Evolutionary conservation across 805 yeast genomes (phyloP).

Genomic region (Metschnikowia similis): DNA sequence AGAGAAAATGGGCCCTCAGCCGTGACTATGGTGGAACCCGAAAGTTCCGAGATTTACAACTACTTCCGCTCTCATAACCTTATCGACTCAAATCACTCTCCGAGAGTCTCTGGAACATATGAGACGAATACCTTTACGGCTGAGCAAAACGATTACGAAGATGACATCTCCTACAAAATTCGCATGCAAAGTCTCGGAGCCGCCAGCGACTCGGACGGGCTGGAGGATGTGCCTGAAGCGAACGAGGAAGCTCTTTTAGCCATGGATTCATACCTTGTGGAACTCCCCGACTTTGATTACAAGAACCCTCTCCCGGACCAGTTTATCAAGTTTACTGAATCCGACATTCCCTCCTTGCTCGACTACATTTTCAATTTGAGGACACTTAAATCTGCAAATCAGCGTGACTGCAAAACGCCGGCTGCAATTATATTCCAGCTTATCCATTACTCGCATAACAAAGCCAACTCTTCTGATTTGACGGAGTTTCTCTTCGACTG

Average conservation of each 20-base stretch:
- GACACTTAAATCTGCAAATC: conserved; percentile 31
- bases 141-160: conserved; percentile 27
- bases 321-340: conserved; percentile 57
- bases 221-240: conserved; percentile 18
- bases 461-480: conserved; percentile 50
- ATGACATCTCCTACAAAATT: conserved; percentile 31
- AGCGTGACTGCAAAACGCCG: conserved; percentile 53
- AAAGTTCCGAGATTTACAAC: conserved; percentile 47
- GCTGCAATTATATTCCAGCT: conserved; percentile 69
- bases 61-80: conserved; percentile 53
- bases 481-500: conserved; percentile 58
- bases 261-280: conserved; percentile 25
- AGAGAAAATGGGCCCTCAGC: conserved; percentile 44
- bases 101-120: neutral
- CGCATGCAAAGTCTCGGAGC: conserved; percentile 30
- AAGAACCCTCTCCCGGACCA: conserved; percentile 52
- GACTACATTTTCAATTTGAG: conserved; percentile 46
- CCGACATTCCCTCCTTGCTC: conserved; percentile 46
- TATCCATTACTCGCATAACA: conserved; percentile 61
- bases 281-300: conserved; percentile 49
- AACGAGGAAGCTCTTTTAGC: conserved; percentile 26
- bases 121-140: conserved; percentile 11
- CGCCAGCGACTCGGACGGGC: conserved; percentile 17
- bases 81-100: conserved; percentile 18
- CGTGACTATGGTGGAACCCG: conserved; percentile 52